phyloP scores from a whole-genome alignment of 1,139 yeast genomes.

The Nakaseomyces kungkrabaensis region DNA sequence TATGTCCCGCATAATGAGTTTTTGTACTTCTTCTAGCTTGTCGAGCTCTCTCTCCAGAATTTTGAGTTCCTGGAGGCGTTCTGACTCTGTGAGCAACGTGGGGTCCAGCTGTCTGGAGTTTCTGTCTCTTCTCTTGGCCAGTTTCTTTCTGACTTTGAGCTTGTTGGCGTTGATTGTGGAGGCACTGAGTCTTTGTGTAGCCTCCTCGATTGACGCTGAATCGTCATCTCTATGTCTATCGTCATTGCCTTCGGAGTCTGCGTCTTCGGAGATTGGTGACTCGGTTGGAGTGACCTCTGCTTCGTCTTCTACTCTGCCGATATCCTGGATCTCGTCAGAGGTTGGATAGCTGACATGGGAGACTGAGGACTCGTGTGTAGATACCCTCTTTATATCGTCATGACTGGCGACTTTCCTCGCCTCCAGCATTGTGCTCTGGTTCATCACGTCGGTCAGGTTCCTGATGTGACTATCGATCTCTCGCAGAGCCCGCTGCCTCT shows the following conservation, averaged over 20 bases:
- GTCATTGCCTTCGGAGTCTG: too few relatives aligned
- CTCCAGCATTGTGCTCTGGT: background rate
- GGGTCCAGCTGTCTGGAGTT: constrained; percentile 17
- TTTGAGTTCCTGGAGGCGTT: constrained; percentile 27
- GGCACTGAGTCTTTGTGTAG: constrained; percentile 1
- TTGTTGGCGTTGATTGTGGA: constrained; percentile 9
- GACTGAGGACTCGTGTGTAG: background rate
- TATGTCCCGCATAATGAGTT: constrained; percentile 30
- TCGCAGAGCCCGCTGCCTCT: constrained; percentile 20
- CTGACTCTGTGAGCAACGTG: constrained; percentile 26
- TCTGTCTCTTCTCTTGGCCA: constrained; percentile 9
- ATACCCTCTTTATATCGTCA: background rate
- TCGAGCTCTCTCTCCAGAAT: constrained; percentile 28
- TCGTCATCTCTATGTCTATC: background rate
- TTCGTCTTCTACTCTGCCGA: background rate
- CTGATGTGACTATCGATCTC: constrained; percentile 19
- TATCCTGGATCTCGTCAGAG: background rate
- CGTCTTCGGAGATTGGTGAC: background rate
- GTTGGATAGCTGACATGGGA: background rate
- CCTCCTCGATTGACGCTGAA: background rate
- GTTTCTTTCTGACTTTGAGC: constrained; percentile 8
- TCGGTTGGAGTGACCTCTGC: background rate
- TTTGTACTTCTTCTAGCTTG: constrained; percentile 31
- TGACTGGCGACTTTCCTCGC: background rate
- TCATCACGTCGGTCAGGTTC: background rate